Evolutionary conservation across 2,329 filamentous ascomycete genomes (phyloP).

Genomic region (Bisporella sp.): DNA sequence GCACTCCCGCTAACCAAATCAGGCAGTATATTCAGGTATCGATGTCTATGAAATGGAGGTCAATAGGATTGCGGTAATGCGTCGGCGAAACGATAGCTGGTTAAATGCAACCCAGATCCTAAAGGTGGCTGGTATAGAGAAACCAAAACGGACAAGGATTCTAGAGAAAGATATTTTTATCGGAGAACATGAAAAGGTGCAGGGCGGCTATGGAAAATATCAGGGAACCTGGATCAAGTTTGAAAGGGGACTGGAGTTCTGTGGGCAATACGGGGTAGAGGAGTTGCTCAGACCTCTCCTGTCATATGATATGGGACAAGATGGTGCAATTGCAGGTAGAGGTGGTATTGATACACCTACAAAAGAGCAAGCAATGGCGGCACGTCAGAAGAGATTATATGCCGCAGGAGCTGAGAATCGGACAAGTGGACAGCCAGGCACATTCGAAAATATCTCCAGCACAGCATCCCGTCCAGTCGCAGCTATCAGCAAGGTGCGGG

Average conservation of each 20-base stretch:
- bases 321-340: slow-evolving; percentile 63
- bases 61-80: slow-evolving; percentile 89
- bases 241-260: slow-evolving; percentile 85
- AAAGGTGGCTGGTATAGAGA: slow-evolving; percentile 94
- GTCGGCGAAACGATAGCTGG: slow-evolving; percentile 89
- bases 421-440: slow-evolving; percentile 62
- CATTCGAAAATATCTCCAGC: slow-evolving; percentile 93
- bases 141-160: slow-evolving; percentile 95
- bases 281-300: slow-evolving; percentile 67
- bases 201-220: slow-evolving; percentile 97
- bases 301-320: slow-evolving; percentile 73
- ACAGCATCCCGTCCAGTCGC: slow-evolving; percentile 90
- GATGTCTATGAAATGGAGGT: slow-evolving; percentile 99
- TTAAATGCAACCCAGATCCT: slow-evolving; percentile 97
- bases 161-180: slow-evolving; percentile 96
- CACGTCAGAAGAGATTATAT: slow-evolving; percentile 87
- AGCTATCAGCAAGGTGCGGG: slow-evolving; percentile 91
- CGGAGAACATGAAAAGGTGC: slow-evolving; percentile 96
- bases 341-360: slow-evolving; percentile 88
- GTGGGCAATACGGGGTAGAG: slow-evolving; percentile 71
- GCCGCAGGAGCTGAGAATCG: slow-evolving; percentile 66
- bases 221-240: slow-evolving; percentile 99
- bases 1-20: slow-evolving; percentile 9
- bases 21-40: slow-evolving; percentile 90
- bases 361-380: slow-evolving; percentile 98